Evolutionary conservation across 2,329 filamentous ascomycete genomes (phyloP).

Genomic region (Neofusicoccum sp.): DNA sequence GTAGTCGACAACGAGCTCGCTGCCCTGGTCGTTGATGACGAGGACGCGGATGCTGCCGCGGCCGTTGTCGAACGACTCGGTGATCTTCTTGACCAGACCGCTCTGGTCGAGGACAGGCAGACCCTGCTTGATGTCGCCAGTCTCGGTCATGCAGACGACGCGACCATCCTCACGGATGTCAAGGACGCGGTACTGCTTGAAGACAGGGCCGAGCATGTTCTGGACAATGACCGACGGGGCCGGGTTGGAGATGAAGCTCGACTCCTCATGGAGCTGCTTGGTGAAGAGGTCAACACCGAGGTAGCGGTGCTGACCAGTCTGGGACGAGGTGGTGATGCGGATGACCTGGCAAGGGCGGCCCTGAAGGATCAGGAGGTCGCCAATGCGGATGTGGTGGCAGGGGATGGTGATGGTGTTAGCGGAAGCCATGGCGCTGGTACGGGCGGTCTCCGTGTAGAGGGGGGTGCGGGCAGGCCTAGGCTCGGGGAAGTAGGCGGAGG

Average conservation of each 20-base stretch:
- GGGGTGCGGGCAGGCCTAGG: slow-evolving; percentile 29
- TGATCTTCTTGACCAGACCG: slow-evolving; percentile 78
- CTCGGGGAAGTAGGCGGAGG: slow-evolving; percentile 25
- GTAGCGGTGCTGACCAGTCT: slow-evolving; percentile 99
- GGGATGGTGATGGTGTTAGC: slow-evolving; percentile 96
- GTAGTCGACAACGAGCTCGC: slow-evolving; percentile 97
- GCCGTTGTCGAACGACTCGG: slow-evolving; percentile 83
- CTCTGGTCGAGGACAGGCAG: slow-evolving; percentile 95
- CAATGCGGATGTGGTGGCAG: slow-evolving; percentile 99
- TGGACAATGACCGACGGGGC: slow-evolving; percentile 95
- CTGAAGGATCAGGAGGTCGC: slow-evolving; percentile 98
- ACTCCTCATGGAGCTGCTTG: slow-evolving; percentile 99
- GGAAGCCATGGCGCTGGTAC: slow-evolving; percentile 51
- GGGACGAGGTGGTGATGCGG: slow-evolving; percentile 96
- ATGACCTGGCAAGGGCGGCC: slow-evolving; percentile 99
- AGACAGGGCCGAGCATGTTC: slow-evolving; percentile 98
- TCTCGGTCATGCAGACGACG: slow-evolving; percentile 98
- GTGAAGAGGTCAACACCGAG: slow-evolving; percentile 99
- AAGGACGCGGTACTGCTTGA: slow-evolving; percentile 99
- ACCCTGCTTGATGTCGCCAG: slow-evolving; percentile 95
- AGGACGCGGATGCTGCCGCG: slow-evolving; percentile 93
- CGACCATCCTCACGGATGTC: slow-evolving; percentile 85
- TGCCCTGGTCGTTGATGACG: slow-evolving; percentile 89
- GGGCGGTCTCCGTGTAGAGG: slow-evolving; percentile 1
- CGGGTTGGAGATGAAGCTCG: slow-evolving; percentile 95